phyloP scores from a whole-genome alignment of 1,284 basidiomycete species.

The Tranzscheliella williamsii region DNA sequence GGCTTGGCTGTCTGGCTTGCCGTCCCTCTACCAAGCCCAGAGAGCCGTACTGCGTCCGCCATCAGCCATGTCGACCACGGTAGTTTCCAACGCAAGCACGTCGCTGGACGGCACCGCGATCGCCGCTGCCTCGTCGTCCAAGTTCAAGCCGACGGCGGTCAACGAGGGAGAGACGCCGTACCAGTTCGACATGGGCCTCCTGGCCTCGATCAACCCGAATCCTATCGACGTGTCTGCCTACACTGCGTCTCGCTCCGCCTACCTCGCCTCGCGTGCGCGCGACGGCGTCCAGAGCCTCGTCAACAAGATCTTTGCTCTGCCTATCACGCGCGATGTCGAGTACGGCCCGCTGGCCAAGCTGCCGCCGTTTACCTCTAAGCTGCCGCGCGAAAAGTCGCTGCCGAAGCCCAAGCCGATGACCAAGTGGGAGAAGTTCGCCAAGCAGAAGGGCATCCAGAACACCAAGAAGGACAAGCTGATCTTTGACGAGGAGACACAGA shows the following conservation, averaged over 20 bases:
- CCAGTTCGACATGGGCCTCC: slow-evolving; percentile 78
- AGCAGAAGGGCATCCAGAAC: slow-evolving; percentile 86
- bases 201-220: slow-evolving; percentile 85
- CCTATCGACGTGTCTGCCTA: slow-evolving; percentile 68
- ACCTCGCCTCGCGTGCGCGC: slow-evolving; percentile 75
- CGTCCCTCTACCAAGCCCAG: too few species aligned
- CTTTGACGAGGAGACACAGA: slow-evolving; percentile 93
- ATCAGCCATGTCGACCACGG: slow-evolving; percentile 15
- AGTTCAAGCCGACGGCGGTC: slow-evolving; percentile 38
- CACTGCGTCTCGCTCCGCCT: slow-evolving; percentile 73
- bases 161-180: slow-evolving; percentile 75
- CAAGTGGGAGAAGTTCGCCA: slow-evolving; percentile 96
- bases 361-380: slow-evolving; percentile 69
- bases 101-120: slow-evolving; percentile 31
- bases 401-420: slow-evolving; percentile 90
- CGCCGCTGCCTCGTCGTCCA: slow-evolving; percentile 26
- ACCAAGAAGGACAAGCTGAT: slow-evolving; percentile 75
- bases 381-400: slow-evolving; percentile 88
- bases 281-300: slow-evolving; percentile 85
- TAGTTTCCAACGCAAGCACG: slow-evolving; percentile 16
- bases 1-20: too few species aligned
- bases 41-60: too few species aligned
- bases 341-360: slow-evolving; percentile 84
- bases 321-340: slow-evolving; percentile 70
- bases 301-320: slow-evolving; percentile 78